Conservation (phyloP, 2,329 filamentous ascomycete species). For the Uncinocarpus reesii region DNA sequence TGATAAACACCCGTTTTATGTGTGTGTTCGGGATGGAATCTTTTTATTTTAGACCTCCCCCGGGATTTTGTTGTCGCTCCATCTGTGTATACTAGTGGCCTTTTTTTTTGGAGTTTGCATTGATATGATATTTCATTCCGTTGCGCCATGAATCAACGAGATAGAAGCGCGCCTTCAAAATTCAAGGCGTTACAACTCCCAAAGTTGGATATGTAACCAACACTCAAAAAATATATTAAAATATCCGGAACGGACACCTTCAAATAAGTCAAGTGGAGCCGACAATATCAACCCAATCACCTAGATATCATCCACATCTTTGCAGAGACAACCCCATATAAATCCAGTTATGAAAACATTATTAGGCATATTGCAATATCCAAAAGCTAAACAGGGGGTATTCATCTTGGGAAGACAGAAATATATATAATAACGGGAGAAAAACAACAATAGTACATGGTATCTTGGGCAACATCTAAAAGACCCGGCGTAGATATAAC, state of each 20-base stretch:
- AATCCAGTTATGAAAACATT: not conserved
- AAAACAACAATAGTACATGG: conserved; percentile 5
- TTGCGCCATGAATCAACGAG: conserved; percentile 8
- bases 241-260: too few relatives aligned
- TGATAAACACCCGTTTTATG: not conserved
- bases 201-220: too few relatives aligned
- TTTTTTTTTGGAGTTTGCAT: conserved; percentile 4
- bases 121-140: not conserved
- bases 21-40: not conserved
- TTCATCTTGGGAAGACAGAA: not conserved
- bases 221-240: too few relatives aligned
- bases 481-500: not conserved
- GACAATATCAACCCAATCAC: too few relatives aligned
- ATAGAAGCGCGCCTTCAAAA: not conserved
- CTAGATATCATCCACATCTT: too few relatives aligned
- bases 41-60: not conserved
- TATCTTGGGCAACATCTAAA: conserved; percentile 7
- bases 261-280: too few relatives aligned
- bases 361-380: not conserved
- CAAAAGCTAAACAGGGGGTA: not conserved
- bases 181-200: too few relatives aligned
- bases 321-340: not conserved
- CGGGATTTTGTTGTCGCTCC: not conserved
- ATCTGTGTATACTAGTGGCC: conserved; percentile 11
- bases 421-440: not conserved